Percentiles rank a stretch among this genome's conserved stretches.
phyloP scores from a whole-genome alignment of 352 stramenopile genomes.

The Achlya hypogyna region DNA sequence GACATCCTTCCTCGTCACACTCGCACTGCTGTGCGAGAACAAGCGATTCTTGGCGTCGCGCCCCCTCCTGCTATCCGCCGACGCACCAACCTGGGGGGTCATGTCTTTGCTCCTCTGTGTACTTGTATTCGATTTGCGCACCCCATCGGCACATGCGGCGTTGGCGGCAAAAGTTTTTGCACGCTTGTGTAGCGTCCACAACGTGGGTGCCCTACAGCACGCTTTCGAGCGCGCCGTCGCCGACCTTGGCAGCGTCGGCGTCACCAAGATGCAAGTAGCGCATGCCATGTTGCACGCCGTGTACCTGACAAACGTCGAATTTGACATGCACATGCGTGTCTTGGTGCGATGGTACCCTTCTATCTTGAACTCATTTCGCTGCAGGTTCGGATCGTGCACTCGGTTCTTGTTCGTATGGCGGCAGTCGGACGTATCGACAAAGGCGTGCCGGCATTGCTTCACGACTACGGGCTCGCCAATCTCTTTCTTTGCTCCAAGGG shows the following conservation, averaged over 20 bases:
- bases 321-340: constrained; percentile 10
- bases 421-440: constrained; percentile 28
- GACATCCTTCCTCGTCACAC: background rate
- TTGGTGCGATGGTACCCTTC: background rate
- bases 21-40: constrained; percentile 7
- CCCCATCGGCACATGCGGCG: background rate
- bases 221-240: background rate
- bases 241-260: background rate
- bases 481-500: background rate
- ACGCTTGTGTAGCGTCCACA: background rate
- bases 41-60: constrained; percentile 1
- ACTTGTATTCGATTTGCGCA: background rate
- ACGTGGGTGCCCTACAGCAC: background rate
- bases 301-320: constrained; percentile 9
- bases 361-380: background rate
- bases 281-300: background rate
- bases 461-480: constrained; percentile 22
- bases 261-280: background rate
- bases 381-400: constrained; percentile 12
- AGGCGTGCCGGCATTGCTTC: constrained; percentile 24
- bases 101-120: background rate
- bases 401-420: constrained; percentile 23
- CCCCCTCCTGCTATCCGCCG: background rate
- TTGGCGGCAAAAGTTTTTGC: constrained; percentile 1
- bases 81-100: background rate